Base-by-base conservation (phyloP, 345 rosid genomes). In the Tarenaya hassleriana region DNA sequence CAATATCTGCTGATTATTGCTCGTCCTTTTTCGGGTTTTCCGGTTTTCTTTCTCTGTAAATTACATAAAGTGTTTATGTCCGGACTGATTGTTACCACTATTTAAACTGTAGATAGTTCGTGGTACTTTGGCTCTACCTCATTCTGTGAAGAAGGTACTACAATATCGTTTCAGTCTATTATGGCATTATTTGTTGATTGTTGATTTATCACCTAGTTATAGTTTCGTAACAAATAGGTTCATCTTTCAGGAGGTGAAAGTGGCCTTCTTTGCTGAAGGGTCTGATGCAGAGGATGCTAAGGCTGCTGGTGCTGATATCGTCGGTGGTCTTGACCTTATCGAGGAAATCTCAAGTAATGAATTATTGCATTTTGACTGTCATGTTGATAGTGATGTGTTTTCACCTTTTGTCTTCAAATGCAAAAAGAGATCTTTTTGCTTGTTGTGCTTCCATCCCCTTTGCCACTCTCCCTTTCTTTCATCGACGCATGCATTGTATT, bases 291-390 rank as follows among this genome's bases (percentile, higher is more conserved):
- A 92, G 61, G 98, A 92, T 65, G 97, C 97, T 41, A 81, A 79
- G 72, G 88, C 86, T 62, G 94, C 95, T 0, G 95, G 98, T 66
- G 98, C 98, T 75, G 88, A 92, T 77, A 59, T 92, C 34, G 94
- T 88, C 46, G 98, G 97, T 39, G 97, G 97, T 63, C 53, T 49
- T 52, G 97, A 85, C 60, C 90, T 92, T 45, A 77, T 92, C 17
- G 91, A 92, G 62, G 76, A 83, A 74, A 85, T 92, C 54, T 66
- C 77, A 53, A 60, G 98, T 92, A 83, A 69, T 64, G 40, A 55
- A 37, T 35, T 40, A 16, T 43, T 54, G 38, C 62, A 42, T 50
- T n/a, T 24, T 16, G 11, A 37, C 46, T 41, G 33, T 18, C 19
- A 34, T 47, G 11, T 35, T 35, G 40, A 35, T 10, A 4, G 9